These are phyloP conservation scores for Austroboletus novae-zelandiae DNA, from an alignment of 1,284 basidiomycete genomes.

Conservation along the genomic window DNA sequence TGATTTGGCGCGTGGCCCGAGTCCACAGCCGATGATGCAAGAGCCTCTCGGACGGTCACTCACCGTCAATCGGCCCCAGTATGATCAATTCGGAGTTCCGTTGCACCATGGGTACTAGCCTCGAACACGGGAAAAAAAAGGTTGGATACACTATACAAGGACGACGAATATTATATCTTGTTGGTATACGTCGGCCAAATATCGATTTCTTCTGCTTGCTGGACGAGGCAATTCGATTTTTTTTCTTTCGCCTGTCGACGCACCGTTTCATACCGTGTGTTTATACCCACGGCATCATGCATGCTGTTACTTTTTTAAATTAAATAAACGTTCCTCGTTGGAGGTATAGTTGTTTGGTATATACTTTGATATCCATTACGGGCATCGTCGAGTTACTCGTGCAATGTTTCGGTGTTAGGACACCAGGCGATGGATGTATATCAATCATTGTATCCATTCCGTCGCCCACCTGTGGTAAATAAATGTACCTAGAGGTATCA, in stretches of 20 bases:
- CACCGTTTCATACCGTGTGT: conserved; percentile 10
- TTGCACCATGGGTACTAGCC: conserved; percentile 55
- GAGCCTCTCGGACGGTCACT: conserved; percentile 47
- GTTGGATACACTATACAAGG: background rate
- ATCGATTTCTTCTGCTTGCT: conserved; percentile 28
- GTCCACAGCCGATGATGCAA: conserved; percentile 62
- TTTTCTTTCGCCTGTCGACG: conserved; percentile 7
- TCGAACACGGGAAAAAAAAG: background rate
- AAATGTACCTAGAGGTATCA: conserved; percentile 29
- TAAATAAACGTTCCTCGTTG: too few relatives aligned
- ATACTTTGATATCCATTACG: background rate
- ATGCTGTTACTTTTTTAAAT: too few relatives aligned
- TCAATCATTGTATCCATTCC: conserved; percentile 23
- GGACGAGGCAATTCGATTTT: conserved; percentile 27
- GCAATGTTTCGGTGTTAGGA: background rate
- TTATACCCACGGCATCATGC: conserved; percentile 22
- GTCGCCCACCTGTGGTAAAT: conserved; percentile 21
- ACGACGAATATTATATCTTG: background rate
- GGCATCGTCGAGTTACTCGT: conserved; percentile 2
- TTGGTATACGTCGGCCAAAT: conserved; percentile 5
- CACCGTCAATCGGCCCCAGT: conserved; percentile 41
- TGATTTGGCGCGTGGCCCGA: conserved; percentile 66
- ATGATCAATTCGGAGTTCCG: conserved; percentile 54
- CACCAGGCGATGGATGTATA: conserved; percentile 9
- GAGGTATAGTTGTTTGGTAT: too few relatives aligned